Evolutionary conservation across 2,329 filamentous ascomycete species (phyloP).

Genomic region (Hypoxylon sp.): DNA sequence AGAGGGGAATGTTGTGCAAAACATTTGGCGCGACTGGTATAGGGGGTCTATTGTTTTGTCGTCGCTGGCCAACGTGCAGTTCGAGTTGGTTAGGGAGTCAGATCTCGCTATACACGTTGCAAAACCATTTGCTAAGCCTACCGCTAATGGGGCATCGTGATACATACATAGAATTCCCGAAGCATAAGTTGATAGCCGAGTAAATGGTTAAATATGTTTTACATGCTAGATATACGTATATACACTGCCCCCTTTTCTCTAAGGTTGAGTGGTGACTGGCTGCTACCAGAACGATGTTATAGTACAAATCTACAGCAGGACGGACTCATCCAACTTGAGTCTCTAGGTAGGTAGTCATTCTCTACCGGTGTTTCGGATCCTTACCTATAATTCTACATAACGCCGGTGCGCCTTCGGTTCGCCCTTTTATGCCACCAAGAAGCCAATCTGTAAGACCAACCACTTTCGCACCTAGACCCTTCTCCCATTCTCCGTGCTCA

Average conservation of each 20-base stretch:
- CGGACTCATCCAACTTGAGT: background rate
- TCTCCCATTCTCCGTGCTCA: constrained; percentile 83
- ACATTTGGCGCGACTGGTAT: constrained; percentile 59
- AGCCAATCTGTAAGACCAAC: constrained; percentile 96
- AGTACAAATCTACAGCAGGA: constrained; percentile 25
- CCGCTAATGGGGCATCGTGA: background rate
- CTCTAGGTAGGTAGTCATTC: constrained; percentile 2
- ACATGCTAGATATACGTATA: constrained; percentile 29
- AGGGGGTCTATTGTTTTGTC: constrained; percentile 52
- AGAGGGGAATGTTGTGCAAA: constrained; percentile 53
- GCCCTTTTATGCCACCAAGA: constrained; percentile 73
- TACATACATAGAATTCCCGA: background rate
- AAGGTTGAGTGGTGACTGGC: constrained; percentile 43
- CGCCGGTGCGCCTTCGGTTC: constrained; percentile 40
- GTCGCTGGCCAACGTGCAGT: constrained; percentile 53
- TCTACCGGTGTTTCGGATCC: constrained; percentile 27
- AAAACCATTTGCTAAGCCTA: constrained; percentile 8
- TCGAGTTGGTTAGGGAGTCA: constrained; percentile 55
- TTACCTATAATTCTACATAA: constrained; percentile 33
- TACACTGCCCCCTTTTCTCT: no score
- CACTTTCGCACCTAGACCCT: constrained; percentile 79
- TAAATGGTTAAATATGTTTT: constrained; percentile 1
- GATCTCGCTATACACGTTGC: constrained; percentile 49
- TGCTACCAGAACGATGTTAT: constrained; percentile 28
- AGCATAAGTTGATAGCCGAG: background rate